phyloP scores from a whole-genome alignment of 108 stramenopile species.

The Skeletonema tropicum region DNA sequence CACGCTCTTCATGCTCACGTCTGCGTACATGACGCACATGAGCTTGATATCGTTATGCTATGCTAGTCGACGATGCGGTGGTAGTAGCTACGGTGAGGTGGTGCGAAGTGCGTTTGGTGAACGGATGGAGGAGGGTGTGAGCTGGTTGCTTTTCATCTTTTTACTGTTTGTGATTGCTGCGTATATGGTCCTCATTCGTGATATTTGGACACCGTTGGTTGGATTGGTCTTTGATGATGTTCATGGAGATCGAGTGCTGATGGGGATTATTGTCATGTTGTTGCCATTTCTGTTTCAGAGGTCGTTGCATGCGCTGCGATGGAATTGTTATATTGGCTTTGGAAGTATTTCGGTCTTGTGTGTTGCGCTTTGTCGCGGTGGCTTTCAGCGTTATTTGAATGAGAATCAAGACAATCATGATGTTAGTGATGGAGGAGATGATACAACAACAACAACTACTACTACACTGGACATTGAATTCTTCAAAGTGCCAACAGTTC shows the following conservation, averaged over 20 bases:
- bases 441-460: not conserved
- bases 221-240: constrained; percentile 7
- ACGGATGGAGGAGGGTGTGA: constrained; percentile 55
- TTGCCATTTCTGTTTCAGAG: constrained; percentile 69
- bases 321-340: constrained; percentile 86
- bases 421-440: not conserved
- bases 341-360: constrained; percentile 61
- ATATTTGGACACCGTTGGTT: constrained; percentile 75
- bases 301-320: constrained; percentile 74
- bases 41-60: constrained; percentile 72
- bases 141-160: constrained; percentile 62
- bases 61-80: constrained; percentile 74
- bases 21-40: constrained; percentile 55
- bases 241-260: constrained; percentile 42
- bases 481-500: constrained; percentile 32
- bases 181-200: constrained; percentile 83
- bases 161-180: constrained; percentile 73
- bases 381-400: constrained; percentile 8
- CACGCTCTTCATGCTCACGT: constrained; percentile 47
- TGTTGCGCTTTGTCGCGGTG: constrained; percentile 46
- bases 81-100: constrained; percentile 73
- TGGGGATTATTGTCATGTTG: constrained; percentile 47
- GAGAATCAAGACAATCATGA: not conserved
- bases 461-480: constrained; percentile 28
- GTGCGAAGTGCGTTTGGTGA: constrained; percentile 70